Conservation (phyloP, 2,329 filamentous ascomycete genomes). For the Ilyonectria destructans region DNA sequence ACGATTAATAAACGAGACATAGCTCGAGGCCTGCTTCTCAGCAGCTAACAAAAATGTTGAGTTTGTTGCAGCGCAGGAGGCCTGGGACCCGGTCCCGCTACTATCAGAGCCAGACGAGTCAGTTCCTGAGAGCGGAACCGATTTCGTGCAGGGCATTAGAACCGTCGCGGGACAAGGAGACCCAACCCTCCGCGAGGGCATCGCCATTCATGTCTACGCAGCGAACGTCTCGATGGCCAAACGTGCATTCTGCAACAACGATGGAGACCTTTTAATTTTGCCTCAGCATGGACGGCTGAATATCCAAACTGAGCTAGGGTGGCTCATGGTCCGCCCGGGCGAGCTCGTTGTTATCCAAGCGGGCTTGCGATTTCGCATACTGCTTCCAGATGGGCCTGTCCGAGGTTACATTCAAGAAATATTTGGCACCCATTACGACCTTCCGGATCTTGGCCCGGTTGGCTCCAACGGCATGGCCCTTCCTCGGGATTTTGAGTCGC, state of each 20-base stretch:
- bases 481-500: constrained; percentile 80
- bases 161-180: constrained; percentile 65
- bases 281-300: constrained; percentile 81
- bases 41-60: constrained; percentile 63
- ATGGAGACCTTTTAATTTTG: constrained; percentile 84
- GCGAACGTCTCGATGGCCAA: constrained; percentile 62
- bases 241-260: constrained; percentile 62
- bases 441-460: constrained; percentile 82
- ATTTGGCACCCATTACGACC: constrained; percentile 78
- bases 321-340: constrained; percentile 79
- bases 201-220: constrained; percentile 65
- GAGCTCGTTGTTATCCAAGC: constrained; percentile 83
- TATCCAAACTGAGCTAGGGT: constrained; percentile 83
- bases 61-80: constrained; percentile 62
- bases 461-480: constrained; percentile 81
- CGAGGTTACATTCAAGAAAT: constrained; percentile 83
- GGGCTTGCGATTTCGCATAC: constrained; percentile 80
- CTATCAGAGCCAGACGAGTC: constrained; percentile 19
- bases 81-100: constrained; percentile 63
- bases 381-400: constrained; percentile 73
- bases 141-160: constrained; percentile 63
- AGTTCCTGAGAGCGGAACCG: constrained; percentile 46
- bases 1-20: background rate
- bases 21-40: constrained; percentile 61
- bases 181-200: constrained; percentile 62